Percentiles rank a stretch among this genome's conserved stretches.
Evolutionary conservation across 148 eudicot genomes (phyloP).

Genomic region (Nepenthes gracilis): DNA sequence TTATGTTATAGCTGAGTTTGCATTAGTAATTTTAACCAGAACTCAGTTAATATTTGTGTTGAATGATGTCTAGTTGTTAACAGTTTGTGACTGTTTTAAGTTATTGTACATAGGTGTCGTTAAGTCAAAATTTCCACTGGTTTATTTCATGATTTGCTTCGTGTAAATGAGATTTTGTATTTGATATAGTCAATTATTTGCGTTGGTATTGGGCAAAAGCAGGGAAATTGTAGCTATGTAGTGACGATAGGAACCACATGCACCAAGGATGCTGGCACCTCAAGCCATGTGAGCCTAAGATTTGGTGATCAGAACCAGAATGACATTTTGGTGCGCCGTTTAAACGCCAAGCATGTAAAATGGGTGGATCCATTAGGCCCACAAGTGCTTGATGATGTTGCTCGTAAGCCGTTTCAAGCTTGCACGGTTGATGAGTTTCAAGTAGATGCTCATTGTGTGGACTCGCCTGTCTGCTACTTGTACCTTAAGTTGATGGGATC

Average conservation of each 20-base stretch:
- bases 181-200: no score
- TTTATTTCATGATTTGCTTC: no score
- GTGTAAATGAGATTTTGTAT: no score
- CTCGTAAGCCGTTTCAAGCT: conserved; percentile 49
- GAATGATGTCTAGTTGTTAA: no score
- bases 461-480: conserved; percentile 39
- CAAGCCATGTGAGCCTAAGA: conserved; percentile 32
- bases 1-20: no score
- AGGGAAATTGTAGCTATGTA: conserved; percentile 46
- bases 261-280: conserved; percentile 43
- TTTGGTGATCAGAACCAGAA: conserved; percentile 46
- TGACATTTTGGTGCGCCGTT: conserved; percentile 27
- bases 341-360: conserved; percentile 33
- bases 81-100: no score
- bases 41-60: no score
- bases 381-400: conserved; percentile 36
- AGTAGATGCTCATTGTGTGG: conserved; percentile 32
- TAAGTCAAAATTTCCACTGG: no score
- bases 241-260: conserved; percentile 47
- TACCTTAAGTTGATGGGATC: conserved; percentile 36
- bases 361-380: conserved; percentile 44
- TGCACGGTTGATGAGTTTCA: conserved; percentile 50
- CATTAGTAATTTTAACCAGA: no score
- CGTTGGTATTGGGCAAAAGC: neutral
- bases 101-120: no score